A percentile compares a stretch with the other conserved stretches of the same genome.
Conservation (phyloP, 176 grass and related monocot genomes). For the Pontederia paniculata region DNA sequence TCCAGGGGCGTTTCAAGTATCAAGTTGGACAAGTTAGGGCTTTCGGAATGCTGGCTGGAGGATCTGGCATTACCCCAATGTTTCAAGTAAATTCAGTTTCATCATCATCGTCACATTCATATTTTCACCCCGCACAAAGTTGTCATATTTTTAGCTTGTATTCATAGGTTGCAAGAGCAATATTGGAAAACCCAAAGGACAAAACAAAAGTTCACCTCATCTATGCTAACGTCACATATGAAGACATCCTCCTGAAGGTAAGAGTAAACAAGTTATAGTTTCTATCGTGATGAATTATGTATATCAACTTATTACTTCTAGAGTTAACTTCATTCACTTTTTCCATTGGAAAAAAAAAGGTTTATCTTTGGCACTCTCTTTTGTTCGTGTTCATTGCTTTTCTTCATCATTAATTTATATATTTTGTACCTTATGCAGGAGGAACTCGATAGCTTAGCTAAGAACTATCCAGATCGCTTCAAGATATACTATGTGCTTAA, state of each 20-base stretch:
- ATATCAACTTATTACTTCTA: neutral
- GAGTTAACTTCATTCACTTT: too few relatives aligned
- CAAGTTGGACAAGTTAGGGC: conserved; percentile 83
- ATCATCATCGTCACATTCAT: neutral
- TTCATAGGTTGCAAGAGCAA: conserved; percentile 71
- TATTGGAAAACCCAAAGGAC: conserved; percentile 80
- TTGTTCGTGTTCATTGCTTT: neutral
- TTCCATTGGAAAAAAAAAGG: too few relatives aligned
- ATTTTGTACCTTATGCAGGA: conserved; percentile 45
- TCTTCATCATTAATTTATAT: conserved; percentile 5
- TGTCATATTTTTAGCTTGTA: conserved; percentile 12
- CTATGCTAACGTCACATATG: conserved; percentile 82
- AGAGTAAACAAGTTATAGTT: neutral
- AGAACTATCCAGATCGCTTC: conserved; percentile 50
- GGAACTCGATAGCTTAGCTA: conserved; percentile 62
- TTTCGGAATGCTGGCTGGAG: conserved; percentile 95
- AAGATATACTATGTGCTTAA: conserved; percentile 89
- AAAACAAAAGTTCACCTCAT: conserved; percentile 77
- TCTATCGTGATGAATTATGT: neutral
- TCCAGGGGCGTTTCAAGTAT: conserved; percentile 89
- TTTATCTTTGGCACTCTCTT: too few relatives aligned
- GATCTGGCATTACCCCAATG: conserved; percentile 96
- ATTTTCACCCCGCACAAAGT: neutral
- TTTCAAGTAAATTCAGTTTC: conserved; percentile 60
- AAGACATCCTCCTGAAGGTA: conserved; percentile 99